phyloP scores from a whole-genome alignment of 345 rosid species.

The Jatropha curcas region DNA sequence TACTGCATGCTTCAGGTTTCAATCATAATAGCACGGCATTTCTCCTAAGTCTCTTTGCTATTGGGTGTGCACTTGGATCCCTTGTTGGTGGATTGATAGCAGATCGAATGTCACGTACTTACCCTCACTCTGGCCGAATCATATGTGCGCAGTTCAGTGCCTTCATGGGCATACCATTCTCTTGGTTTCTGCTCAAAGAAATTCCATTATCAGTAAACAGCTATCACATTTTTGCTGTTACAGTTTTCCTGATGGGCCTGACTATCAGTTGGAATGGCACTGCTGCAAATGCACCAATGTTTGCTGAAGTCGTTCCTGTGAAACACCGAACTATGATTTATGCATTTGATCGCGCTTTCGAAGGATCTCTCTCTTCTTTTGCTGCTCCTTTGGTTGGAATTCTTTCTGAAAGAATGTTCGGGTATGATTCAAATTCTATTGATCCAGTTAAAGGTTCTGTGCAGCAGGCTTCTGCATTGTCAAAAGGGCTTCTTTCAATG shows the following conservation, averaged over 20 bases:
- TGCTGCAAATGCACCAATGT: slow-evolving; percentile 91
- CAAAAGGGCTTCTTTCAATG: slow-evolving; percentile 87
- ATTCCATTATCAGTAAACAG: slow-evolving; percentile 73
- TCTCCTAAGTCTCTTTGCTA: slow-evolving; percentile 72
- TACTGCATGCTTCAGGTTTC: slow-evolving; percentile 63
- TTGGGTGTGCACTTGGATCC: slow-evolving; percentile 78
- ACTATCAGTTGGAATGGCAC: slow-evolving; percentile 87
- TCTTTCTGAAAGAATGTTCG: slow-evolving; percentile 76
- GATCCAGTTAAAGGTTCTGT: slow-evolving; percentile 66
- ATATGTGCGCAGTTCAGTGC: slow-evolving; percentile 97
- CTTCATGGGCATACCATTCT: slow-evolving; percentile 94
- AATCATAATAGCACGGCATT: slow-evolving; percentile 74
- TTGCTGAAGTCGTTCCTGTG: slow-evolving; percentile 92
- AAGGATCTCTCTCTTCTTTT: slow-evolving; percentile 84
- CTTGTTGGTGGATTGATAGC: slow-evolving; percentile 76
- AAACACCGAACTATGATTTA: slow-evolving; percentile 93
- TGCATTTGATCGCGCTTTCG: slow-evolving; percentile 89
- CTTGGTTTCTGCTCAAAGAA: slow-evolving; percentile 62
- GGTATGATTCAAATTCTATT: slow-evolving; percentile 72
- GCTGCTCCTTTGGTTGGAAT: slow-evolving; percentile 98
- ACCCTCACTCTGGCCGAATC: slow-evolving; percentile 76
- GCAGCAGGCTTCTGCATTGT: slow-evolving; percentile 68
- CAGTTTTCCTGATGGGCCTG: slow-evolving; percentile 80
- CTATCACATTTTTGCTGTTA: slow-evolving; percentile 57
- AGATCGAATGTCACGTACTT: slow-evolving; percentile 55